Conservation (phyloP, 805 yeast genomes). For the Jamesozyma gamospora region DNA sequence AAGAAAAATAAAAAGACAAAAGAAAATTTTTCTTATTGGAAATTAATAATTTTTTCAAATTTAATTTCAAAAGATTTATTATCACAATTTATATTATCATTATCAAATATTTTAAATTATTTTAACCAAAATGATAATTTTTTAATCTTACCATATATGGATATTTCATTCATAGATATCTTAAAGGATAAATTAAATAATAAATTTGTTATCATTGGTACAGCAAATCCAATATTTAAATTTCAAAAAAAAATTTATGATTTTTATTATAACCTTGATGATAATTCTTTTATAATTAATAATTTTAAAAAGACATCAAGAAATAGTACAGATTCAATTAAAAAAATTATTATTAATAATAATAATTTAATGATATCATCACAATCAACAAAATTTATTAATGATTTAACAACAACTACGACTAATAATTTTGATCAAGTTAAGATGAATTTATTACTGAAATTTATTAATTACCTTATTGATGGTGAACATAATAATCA, state of each 20-base stretch:
- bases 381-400: too few species aligned
- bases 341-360: slow-evolving; percentile 8
- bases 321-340: slow-evolving; percentile 7
- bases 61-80: slow-evolving; percentile 33
- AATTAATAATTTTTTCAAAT: slow-evolving; percentile 30
- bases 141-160: slow-evolving; percentile 48
- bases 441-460: slow-evolving; percentile 8
- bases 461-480: slow-evolving; percentile 13
- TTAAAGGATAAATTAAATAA: slow-evolving; percentile 30
- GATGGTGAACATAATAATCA: slow-evolving; percentile 22
- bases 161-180: slow-evolving; percentile 46
- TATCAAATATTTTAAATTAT: slow-evolving; percentile 28
- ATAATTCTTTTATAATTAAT: slow-evolving; percentile 18
- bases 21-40: slow-evolving; percentile 33
- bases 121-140: slow-evolving; percentile 31
- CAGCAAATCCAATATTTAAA: slow-evolving; percentile 57
- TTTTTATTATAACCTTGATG: slow-evolving; percentile 49
- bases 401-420: too few species aligned
- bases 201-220: slow-evolving; percentile 45
- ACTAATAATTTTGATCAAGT: not conserved
- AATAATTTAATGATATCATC: too few species aligned
- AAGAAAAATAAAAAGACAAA: slow-evolving; percentile 20
- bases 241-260: slow-evolving; percentile 49
- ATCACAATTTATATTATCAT: slow-evolving; percentile 35
- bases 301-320: slow-evolving; percentile 7